Evolutionary conservation across 495 filamentous ascomycete genomes (phyloP).

Genomic region (Penicillium canariense): DNA sequence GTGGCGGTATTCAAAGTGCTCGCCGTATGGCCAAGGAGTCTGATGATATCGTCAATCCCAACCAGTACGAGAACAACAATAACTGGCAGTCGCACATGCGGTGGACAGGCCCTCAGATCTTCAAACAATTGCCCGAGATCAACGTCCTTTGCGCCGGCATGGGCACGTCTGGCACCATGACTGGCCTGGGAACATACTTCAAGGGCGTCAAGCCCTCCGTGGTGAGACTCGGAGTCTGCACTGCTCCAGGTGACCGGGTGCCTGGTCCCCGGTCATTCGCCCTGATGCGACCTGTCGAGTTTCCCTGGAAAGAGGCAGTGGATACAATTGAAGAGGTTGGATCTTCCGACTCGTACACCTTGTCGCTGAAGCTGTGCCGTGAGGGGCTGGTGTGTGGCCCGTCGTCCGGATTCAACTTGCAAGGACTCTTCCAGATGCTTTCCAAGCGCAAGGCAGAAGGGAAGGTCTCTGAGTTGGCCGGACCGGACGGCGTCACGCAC

Average conservation of each 20-base stretch:
- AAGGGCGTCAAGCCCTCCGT: constrained; percentile 53
- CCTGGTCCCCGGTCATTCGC: constrained; percentile 56
- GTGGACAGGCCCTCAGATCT: constrained; percentile 60
- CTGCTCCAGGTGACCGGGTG: constrained; percentile 52
- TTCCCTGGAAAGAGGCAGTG: constrained; percentile 56
- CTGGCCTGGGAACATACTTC: constrained; percentile 54
- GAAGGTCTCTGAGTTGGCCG: constrained; percentile 42
- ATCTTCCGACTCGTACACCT: constrained; percentile 51
- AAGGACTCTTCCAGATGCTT: constrained; percentile 53
- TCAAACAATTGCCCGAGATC: constrained; percentile 55
- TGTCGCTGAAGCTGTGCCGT: constrained; percentile 54
- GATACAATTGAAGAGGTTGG: constrained; percentile 54
- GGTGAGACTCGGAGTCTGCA: constrained; percentile 52
- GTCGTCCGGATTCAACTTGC: constrained; percentile 56
- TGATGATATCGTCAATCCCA: constrained; percentile 48
- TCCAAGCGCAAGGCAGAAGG: constrained; percentile 46
- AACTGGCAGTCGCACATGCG: constrained; percentile 59
- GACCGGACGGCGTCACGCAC: constrained; percentile 45
- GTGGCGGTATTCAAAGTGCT: constrained; percentile 52
- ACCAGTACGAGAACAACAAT: constrained; percentile 59
- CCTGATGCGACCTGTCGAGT: constrained; percentile 50
- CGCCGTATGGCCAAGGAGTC: constrained; percentile 37
- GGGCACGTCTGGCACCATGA: constrained; percentile 55
- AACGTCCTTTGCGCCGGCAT: constrained; percentile 58
- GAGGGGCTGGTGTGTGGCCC: constrained; percentile 60